These are phyloP conservation scores for Epichloe coenophiala DNA, from an alignment of 2,329 filamentous ascomycete species.

Conservation along the genomic window DNA sequence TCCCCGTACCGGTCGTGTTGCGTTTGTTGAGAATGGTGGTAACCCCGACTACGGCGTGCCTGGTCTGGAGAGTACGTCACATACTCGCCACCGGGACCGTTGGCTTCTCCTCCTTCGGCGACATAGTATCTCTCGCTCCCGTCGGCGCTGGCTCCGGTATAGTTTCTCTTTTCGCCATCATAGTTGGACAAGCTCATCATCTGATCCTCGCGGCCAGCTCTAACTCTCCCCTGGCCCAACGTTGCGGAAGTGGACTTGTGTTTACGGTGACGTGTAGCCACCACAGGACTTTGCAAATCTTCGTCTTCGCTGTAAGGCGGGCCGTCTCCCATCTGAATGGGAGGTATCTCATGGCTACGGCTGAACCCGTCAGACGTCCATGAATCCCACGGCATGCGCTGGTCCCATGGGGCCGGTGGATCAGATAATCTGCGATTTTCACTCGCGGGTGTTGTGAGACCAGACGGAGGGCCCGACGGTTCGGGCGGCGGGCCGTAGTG, in stretches of 20 bases:
- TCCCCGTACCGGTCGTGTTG: constrained; percentile 41
- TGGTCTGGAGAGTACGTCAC: constrained; percentile 63
- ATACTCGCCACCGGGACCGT: constrained; percentile 67
- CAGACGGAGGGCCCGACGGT: constrained; percentile 54
- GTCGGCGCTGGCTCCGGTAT: constrained; percentile 52
- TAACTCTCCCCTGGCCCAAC: constrained; percentile 28
- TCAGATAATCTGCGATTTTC: constrained; percentile 75
- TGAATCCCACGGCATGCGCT: constrained; percentile 45
- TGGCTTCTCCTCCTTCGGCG: constrained; percentile 53
- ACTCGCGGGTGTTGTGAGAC: constrained; percentile 72
- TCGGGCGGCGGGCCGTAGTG: constrained; percentile 89
- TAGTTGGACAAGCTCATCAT: constrained; percentile 36
- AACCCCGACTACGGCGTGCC: constrained; percentile 40
- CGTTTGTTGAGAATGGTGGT: constrained; percentile 27
- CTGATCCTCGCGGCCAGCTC: constrained; percentile 31
- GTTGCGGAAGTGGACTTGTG: constrained; percentile 56
- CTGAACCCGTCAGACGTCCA: constrained; percentile 41
- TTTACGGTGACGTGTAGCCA: constrained; percentile 73
- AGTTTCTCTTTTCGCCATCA: constrained; percentile 51
- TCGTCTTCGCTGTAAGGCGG: constrained; percentile 94
- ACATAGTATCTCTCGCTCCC: constrained; percentile 65
- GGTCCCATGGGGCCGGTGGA: constrained; percentile 63
- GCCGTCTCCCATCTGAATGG: constrained; percentile 74
- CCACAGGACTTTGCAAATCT: constrained; percentile 82
- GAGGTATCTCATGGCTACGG: constrained; percentile 59